A percentile compares a stretch with the other conserved stretches of the same genome.
These are phyloP conservation scores for Colletotrichum euphorbiae DNA, from an alignment of 2,329 filamentous ascomycete species.

Conservation along the genomic window DNA sequence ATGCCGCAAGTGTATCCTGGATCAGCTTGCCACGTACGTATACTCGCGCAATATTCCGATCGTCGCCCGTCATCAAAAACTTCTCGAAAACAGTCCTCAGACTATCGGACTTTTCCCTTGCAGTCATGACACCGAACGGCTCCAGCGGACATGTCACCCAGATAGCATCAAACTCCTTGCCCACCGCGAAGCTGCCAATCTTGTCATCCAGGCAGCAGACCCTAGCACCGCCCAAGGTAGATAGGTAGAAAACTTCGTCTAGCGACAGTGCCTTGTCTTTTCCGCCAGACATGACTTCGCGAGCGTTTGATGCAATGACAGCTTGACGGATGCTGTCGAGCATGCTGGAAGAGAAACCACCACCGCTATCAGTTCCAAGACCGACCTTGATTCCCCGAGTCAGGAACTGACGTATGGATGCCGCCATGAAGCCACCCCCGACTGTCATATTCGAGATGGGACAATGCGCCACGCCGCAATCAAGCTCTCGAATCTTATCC, in stretches of 20 bases:
- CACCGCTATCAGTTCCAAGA: slow-evolving; percentile 73
- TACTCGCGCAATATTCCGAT: slow-evolving; percentile 68
- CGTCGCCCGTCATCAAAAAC: slow-evolving; percentile 74
- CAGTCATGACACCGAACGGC: slow-evolving; percentile 60
- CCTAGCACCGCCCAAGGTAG: slow-evolving; percentile 69
- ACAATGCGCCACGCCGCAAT: slow-evolving; percentile 73
- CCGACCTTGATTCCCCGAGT: slow-evolving; percentile 72
- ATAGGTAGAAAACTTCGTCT: slow-evolving; percentile 68
- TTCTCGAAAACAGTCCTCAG: slow-evolving; percentile 66
- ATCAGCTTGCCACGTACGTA: slow-evolving; percentile 59
- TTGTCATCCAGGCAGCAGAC: slow-evolving; percentile 66
- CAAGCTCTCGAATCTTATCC: slow-evolving; percentile 55
- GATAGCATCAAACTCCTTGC: slow-evolving; percentile 73
- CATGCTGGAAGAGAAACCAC: slow-evolving; percentile 71
- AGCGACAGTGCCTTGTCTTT: slow-evolving; percentile 59
- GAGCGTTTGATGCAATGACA: slow-evolving; percentile 64
- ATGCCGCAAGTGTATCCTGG: slow-evolving; percentile 31
- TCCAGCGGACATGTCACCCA: slow-evolving; percentile 55
- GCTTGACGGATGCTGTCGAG: slow-evolving; percentile 69
- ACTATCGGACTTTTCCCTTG: slow-evolving; percentile 62
- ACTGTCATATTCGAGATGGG: slow-evolving; percentile 73
- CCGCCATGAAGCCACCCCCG: slow-evolving; percentile 71
- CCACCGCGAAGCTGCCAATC: slow-evolving; percentile 67
- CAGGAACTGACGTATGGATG: slow-evolving; percentile 69
- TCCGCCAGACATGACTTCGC: slow-evolving; percentile 55